Conservation (phyloP, 192 early-diverging fungal species). For the Glomus cerebriforme region DNA sequence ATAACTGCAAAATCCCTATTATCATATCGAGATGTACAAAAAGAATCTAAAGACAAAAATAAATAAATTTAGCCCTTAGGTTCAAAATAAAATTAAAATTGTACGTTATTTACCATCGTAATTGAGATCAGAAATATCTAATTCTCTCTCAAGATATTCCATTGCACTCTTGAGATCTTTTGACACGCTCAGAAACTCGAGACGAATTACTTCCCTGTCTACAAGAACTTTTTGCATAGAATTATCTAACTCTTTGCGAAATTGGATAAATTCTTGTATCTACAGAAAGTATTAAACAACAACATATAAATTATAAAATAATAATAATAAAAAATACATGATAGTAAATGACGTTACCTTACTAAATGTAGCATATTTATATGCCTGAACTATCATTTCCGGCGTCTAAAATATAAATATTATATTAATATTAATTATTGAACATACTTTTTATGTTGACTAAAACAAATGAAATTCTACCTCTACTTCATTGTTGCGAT, state of each 20-base stretch:
- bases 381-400: constrained; percentile 84
- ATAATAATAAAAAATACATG: not conserved
- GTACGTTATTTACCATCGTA: constrained; percentile 52
- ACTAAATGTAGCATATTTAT: constrained; percentile 82
- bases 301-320: not conserved
- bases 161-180: constrained; percentile 51
- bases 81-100: constrained; percentile 18
- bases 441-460: not conserved
- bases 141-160: constrained; percentile 52
- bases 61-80: constrained; percentile 22
- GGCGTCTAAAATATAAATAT: constrained; percentile 54
- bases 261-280: constrained; percentile 85
- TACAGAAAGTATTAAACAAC: constrained; percentile 35
- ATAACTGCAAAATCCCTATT: constrained; percentile 76
- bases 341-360: constrained; percentile 54
- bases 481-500: constrained; percentile 19
- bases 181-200: constrained; percentile 58
- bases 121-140: constrained; percentile 55
- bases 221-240: constrained; percentile 78
- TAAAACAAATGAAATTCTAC: not conserved
- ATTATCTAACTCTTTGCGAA: constrained; percentile 66
- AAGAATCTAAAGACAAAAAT: constrained; percentile 40
- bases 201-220: constrained; percentile 63
- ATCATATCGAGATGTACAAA: constrained; percentile 53
- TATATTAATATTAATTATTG: not conserved